Evolutionary conservation across 2,329 filamentous ascomycete species (phyloP).

Genomic region (Penicillium sp.): DNA sequence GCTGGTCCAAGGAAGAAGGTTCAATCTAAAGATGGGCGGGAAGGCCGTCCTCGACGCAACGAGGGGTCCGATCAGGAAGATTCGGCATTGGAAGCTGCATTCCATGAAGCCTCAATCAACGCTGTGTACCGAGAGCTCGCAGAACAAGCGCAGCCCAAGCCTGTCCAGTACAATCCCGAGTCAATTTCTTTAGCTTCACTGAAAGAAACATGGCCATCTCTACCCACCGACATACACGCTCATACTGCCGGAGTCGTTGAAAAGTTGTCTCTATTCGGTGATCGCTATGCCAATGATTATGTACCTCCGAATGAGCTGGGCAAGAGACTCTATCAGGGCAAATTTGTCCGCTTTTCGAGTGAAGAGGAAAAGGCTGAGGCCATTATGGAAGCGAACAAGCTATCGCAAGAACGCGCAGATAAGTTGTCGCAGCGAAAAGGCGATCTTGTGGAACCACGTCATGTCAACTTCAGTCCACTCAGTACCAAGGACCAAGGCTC

Average conservation of each 20-base stretch:
- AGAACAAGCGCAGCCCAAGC: too few species aligned
- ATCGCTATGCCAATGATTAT: slow-evolving; percentile 29
- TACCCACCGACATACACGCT: slow-evolving; percentile 27
- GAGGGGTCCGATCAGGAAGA: too few species aligned
- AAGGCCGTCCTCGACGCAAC: too few species aligned
- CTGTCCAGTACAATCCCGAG: too few species aligned
- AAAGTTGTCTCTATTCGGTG: slow-evolving; percentile 30
- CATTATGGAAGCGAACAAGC: slow-evolving; percentile 29
- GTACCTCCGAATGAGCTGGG: slow-evolving; percentile 32
- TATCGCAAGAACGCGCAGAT: slow-evolving; percentile 28
- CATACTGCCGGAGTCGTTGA: slow-evolving; percentile 26
- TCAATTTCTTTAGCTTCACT: too few species aligned
- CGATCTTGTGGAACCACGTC: slow-evolving; percentile 30
- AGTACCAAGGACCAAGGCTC: slow-evolving; percentile 21
- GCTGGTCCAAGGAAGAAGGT: too few species aligned
- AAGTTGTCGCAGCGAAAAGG: slow-evolving; percentile 31
- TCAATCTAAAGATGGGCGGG: too few species aligned
- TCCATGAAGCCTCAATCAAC: too few species aligned
- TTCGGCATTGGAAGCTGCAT: too few species aligned
- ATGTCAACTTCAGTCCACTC: slow-evolving; percentile 22
- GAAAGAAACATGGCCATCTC: slow-evolving; percentile 34
- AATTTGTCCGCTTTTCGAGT: slow-evolving; percentile 32
- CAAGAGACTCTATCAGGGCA: slow-evolving; percentile 29
- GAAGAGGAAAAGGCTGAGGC: slow-evolving; percentile 33
- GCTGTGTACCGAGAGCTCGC: too few species aligned